Percentiles rank a stretch among this genome's conserved stretches.
phyloP scores from a whole-genome alignment of 176 grass and related monocot genomes.

The Bothriochloa decipiens region DNA sequence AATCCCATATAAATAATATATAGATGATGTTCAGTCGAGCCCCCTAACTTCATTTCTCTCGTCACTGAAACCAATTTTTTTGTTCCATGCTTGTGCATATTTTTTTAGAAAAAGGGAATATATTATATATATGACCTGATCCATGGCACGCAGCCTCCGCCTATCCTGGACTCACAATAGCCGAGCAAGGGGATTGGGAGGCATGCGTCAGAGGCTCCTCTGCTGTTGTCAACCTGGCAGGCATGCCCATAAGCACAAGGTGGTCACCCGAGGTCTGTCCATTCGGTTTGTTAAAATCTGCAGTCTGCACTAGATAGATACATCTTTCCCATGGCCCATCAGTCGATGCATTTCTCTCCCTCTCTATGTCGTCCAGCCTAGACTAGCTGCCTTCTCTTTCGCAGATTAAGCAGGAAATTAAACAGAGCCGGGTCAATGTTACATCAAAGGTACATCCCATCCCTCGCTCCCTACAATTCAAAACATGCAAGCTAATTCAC shows the following conservation, averaged over 20 bases:
- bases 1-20: neutral
- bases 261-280: slow-evolving; percentile 77
- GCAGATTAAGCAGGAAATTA: slow-evolving; percentile 90
- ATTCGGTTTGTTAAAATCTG: neutral
- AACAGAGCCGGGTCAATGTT: slow-evolving; percentile 73
- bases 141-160: slow-evolving; percentile 48
- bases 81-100: neutral
- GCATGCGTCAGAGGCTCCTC: slow-evolving; percentile 57
- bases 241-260: slow-evolving; percentile 88
- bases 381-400: neutral
- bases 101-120: no score
- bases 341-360: neutral
- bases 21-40: no score
- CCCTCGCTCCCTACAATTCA: neutral
- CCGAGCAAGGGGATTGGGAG: slow-evolving; percentile 75
- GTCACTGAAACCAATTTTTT: neutral
- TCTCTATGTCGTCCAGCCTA: neutral
- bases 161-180: slow-evolving; percentile 68
- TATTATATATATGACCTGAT: neutral
- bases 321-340: neutral
- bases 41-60: neutral
- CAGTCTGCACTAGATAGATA: neutral
- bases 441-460: slow-evolving; percentile 70
- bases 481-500: neutral
- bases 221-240: slow-evolving; percentile 91